Evolutionary conservation across 495 filamentous ascomycete genomes (phyloP), one percentile per base, ranked within the genome.

Genomic region (Hypoxylon subgilvum): DNA sequence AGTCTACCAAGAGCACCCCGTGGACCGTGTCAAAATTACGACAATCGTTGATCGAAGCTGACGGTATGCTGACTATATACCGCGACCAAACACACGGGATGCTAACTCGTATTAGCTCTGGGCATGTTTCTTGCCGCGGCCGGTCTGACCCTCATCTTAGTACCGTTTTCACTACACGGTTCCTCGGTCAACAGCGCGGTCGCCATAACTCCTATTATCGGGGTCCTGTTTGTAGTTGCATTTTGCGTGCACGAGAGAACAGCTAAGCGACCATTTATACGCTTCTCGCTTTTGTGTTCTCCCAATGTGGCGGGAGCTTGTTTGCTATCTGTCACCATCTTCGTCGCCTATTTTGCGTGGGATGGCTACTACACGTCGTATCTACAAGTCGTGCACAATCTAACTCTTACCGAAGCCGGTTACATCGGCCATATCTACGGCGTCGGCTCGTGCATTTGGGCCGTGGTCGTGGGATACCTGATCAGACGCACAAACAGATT

Each of bases 371-470:
- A 87, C 74, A 75, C 71, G 52, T 84, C 83, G 23, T 90, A 85
- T 73, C 74, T 90, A 4, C 84, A 88, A 71, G 86, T 89, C n/a
- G 89, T 91, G 41, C 81, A 86, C 69, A 68, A 76, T 36, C 78
- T 90, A 4, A 74, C 59, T 61, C 57, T 86, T 45, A 74, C 73
- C 3, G 52, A 86, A 27, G 76, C 87, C 1, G 81, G 80, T 9
- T 91, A 90, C 68, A 78, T 92, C 52, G 49, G 67, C 17, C 81
- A 87, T 55, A 88, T 84, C 65, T 92, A 89, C 77, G 84, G 74
- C 68, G 75, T 91, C 35, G 87, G 86, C 6, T 84, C 87, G 13
- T 87, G 83, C 69, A 76, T 89, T 57, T 84, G 76, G 75, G 73
- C 79, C 12, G 65, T 86, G 16, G 54, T 85, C 10, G 79, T 85